Evolutionary conservation across 2,329 filamentous ascomycete species (phyloP).

Genomic region (Endoconidiophora polonica): DNA sequence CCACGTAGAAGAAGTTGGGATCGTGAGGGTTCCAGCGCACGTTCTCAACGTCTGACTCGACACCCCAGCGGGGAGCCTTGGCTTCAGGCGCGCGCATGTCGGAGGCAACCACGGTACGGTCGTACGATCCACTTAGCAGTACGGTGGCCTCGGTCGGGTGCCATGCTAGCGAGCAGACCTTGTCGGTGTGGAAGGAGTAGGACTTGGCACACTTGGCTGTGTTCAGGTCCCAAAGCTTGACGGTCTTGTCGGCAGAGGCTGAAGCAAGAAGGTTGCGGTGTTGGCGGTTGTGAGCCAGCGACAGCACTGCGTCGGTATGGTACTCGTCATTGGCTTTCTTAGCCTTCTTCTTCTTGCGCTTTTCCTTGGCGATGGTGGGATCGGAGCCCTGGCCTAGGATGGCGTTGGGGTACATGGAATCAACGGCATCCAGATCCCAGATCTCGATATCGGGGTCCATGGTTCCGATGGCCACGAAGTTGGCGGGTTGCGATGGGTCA

Average conservation of each 20-base stretch:
- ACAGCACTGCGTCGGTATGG: constrained; percentile 85
- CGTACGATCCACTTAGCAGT: constrained; percentile 84
- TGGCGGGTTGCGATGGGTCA: constrained; percentile 53
- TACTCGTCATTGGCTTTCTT: constrained; percentile 81
- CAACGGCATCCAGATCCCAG: constrained; percentile 90
- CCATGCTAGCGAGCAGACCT: constrained; percentile 93
- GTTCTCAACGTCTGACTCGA: constrained; percentile 88
- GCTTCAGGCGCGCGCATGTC: constrained; percentile 90
- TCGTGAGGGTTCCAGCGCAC: constrained; percentile 89
- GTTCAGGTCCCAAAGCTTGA: constrained; percentile 95
- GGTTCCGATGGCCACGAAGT: constrained; percentile 88
- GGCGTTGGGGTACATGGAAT: constrained; percentile 96
- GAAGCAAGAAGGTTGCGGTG: constrained; percentile 91
- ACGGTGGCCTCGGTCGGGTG: constrained; percentile 75
- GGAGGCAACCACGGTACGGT: constrained; percentile 81
- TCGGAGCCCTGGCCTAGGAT: constrained; percentile 64
- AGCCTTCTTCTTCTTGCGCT: constrained; percentile 76
- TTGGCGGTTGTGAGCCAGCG: constrained; percentile 78
- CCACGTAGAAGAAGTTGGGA: constrained; percentile 84
- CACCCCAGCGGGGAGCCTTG: constrained; percentile 69
- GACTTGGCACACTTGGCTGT: constrained; percentile 88
- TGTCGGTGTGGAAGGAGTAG: constrained; percentile 90
- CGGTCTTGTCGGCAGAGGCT: constrained; percentile 86
- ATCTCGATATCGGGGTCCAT: constrained; percentile 98
- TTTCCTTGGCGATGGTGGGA: constrained; percentile 40